Conservation (phyloP, 805 yeast species). For the Scheffersomyces stipitis region DNA sequence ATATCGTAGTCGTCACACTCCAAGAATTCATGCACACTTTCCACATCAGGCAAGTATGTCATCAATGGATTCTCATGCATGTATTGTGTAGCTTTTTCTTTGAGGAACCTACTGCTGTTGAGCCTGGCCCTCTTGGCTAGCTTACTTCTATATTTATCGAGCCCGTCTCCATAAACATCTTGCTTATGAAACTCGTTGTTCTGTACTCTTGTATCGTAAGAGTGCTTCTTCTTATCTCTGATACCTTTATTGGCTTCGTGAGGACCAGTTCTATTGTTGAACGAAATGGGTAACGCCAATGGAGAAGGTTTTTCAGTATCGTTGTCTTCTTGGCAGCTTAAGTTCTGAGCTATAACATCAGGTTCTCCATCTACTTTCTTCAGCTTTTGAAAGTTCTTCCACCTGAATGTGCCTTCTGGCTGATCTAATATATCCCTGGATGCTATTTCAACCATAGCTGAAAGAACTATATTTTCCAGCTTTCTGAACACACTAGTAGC, state of each 20-base stretch:
- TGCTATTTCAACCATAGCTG: constrained; percentile 76
- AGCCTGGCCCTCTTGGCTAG: constrained; percentile 50
- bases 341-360: not conserved
- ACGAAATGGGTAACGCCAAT: constrained; percentile 51
- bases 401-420: constrained; percentile 48
- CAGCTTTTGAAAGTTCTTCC: constrained; percentile 34
- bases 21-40: constrained; percentile 58
- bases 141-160: constrained; percentile 56
- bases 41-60: constrained; percentile 53
- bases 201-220: constrained; percentile 79
- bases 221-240: constrained; percentile 75
- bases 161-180: constrained; percentile 78
- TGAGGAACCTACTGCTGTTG: constrained; percentile 55
- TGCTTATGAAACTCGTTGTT: constrained; percentile 60
- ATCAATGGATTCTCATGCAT: constrained; percentile 32
- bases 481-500: constrained; percentile 44
- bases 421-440: constrained; percentile 62
- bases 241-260: constrained; percentile 77
- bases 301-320: constrained; percentile 29
- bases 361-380: constrained; percentile 8
- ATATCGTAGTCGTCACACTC: constrained; percentile 42
- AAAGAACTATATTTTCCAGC: constrained; percentile 36
- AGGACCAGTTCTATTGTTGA: constrained; percentile 82
- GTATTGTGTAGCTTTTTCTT: constrained; percentile 53
- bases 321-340: constrained; percentile 16